Conservation (phyloP, 1,284 basidiomycete genomes). For the Golubevia pallescens region DNA sequence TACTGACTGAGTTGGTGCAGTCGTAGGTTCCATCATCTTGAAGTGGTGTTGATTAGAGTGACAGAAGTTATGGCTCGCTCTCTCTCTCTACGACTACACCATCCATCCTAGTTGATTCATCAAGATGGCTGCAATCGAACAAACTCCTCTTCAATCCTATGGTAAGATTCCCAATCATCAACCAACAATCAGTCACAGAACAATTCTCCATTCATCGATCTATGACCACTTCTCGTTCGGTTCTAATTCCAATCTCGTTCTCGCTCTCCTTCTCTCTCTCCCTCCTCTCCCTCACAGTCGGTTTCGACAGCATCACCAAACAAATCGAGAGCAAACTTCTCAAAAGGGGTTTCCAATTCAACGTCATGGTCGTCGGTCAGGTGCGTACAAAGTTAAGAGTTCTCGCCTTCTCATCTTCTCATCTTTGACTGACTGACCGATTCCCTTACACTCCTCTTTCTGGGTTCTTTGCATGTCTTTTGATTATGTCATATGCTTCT, state of each 20-base stretch:
- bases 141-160: no score
- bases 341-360: conserved; percentile 62
- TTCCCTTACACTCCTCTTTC: neutral
- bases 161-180: neutral
- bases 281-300: conserved; percentile 35
- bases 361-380: conserved; percentile 59
- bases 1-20: no score
- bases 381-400: neutral
- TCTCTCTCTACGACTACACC: no score
- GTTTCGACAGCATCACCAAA: conserved; percentile 61
- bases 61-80: no score
- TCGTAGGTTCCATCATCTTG: no score
- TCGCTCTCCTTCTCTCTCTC: conserved; percentile 20
- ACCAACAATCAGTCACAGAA: neutral
- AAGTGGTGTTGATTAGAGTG: no score
- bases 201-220: neutral
- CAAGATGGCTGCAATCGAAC: no score
- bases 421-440: neutral
- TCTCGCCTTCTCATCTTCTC: neutral
- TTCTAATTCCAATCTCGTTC: no score
- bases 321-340: conserved; percentile 62
- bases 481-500: neutral
- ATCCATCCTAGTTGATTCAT: no score
- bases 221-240: neutral
- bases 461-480: neutral